Conservation (phyloP, 192 early-diverging fungal genomes). For the Jimgerdemannia lactiflua region DNA sequence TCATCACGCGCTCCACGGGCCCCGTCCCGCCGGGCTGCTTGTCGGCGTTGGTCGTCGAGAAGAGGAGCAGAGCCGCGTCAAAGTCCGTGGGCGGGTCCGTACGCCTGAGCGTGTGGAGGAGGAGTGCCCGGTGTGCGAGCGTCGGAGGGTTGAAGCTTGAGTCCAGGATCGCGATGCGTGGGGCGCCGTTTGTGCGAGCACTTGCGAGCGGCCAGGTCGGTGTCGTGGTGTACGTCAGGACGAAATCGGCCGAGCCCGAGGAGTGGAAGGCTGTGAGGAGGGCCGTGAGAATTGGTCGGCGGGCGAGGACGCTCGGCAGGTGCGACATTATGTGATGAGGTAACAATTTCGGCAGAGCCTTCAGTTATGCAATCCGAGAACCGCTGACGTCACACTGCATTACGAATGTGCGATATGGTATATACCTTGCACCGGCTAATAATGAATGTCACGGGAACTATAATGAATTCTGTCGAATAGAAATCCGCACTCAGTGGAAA, state of each 20-base stretch:
- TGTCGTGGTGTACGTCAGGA: not conserved
- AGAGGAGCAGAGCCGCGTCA: slow-evolving; percentile 59
- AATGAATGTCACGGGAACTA: too few species aligned
- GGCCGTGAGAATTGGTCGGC: not conserved
- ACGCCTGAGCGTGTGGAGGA: slow-evolving; percentile 32
- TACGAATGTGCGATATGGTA: too few species aligned
- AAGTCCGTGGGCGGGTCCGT: slow-evolving; percentile 28
- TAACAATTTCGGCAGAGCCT: not conserved
- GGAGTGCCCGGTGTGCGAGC: slow-evolving; percentile 53
- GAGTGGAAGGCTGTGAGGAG: not conserved
- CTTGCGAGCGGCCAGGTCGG: not conserved
- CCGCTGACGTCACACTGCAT: too few species aligned
- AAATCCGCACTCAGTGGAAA: too few species aligned
- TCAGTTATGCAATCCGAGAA: not conserved
- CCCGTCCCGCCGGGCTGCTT: slow-evolving; percentile 54
- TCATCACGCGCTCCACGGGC: slow-evolving; percentile 60
- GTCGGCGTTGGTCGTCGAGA: slow-evolving; percentile 67
- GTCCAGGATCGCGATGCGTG: slow-evolving; percentile 49
- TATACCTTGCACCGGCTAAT: too few species aligned
- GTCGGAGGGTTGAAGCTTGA: slow-evolving; percentile 79
- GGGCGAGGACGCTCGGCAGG: not conserved
- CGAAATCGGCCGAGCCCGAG: not conserved
- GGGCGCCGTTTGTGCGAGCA: not conserved
- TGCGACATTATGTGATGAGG: not conserved
- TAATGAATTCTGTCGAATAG: too few species aligned